Conservation (phyloP, 108 stramenopile species). For the Nitzschia sp. region DNA sequence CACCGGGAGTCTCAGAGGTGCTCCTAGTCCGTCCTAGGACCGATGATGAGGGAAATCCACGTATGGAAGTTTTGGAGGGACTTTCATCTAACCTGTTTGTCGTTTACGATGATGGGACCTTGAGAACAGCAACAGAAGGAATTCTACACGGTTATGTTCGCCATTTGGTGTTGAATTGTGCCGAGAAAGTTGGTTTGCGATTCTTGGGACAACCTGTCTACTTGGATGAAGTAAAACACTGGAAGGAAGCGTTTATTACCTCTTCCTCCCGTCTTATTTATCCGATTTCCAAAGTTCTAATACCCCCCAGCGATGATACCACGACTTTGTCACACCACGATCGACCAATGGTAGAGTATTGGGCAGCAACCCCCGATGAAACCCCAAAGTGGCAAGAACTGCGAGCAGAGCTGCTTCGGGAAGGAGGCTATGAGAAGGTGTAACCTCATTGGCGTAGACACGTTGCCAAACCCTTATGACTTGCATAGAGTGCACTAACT, state of each 20-base stretch:
- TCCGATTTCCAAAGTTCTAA: constrained; percentile 51
- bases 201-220: constrained; percentile 39
- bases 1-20: constrained; percentile 36
- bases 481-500: no score
- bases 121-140: constrained; percentile 50
- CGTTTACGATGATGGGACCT: constrained; percentile 58
- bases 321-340: background rate
- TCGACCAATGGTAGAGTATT: constrained; percentile 1
- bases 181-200: constrained; percentile 27
- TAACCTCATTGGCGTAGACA: background rate
- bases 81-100: constrained; percentile 81
- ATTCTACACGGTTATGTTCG: constrained; percentile 71
- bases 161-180: constrained; percentile 50
- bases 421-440: constrained; percentile 1
- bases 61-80: constrained; percentile 72
- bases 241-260: constrained; percentile 79
- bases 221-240: constrained; percentile 50
- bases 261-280: constrained; percentile 64
- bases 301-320: constrained; percentile 24
- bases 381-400: constrained; percentile 31
- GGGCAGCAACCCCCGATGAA: background rate
- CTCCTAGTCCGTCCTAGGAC: constrained; percentile 24
- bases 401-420: constrained; percentile 26
- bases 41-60: constrained; percentile 13
- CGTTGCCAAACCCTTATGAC: no score